Evolutionary conservation across 2,329 filamentous ascomycete species (phyloP), one percentile per base, ranked within the genome.

Genomic region (Aureobasidium sp.): DNA sequence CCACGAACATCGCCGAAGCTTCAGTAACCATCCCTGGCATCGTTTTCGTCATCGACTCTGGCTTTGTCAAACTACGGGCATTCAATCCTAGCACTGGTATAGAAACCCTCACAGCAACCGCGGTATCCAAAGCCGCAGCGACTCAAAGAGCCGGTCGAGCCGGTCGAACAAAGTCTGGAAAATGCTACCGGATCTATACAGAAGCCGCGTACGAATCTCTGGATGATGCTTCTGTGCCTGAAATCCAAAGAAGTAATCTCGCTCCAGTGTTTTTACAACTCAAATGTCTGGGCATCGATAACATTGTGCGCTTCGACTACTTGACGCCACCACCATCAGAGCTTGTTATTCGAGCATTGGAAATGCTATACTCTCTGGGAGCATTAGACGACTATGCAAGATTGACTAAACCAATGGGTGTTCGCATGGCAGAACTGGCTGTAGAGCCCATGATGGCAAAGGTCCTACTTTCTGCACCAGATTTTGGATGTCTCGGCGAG

Each of bases 391-490:
- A 89, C 58, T 93, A 96, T 70, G 91, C 91, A 15, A 95, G 93
- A 71, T 83, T 99, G 31, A 97, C 93, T 2, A 87, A 85, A 67
- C 92, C 94, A 0, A 78, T 97, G n/a, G 94, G 94, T 0, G 80
- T 85, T 64, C 84, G 90, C 47, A 97, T 97, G 91, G 93, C 94
- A 0, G 93, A 97, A 72, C 79, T 99, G 47, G 89, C 92, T 0
- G 84, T 97, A 8, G 91, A 96, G 68, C 94, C 94, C 0, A 97
- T 97, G 91, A 94, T 97, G 83, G 90, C 88, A 7, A 95, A 93
- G 75, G 90, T 89, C 0, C 79, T 97, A 5, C 83, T 97, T 9
- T 84, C 86, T 19, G 89, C 92, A 0, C 77, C 84, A 5, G 79
- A 82, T 0, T 95, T 96, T 74, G 81, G 81, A 40, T 97, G 92